Percentiles rank a stretch among this genome's conserved stretches.
These are phyloP conservation scores for Phialophora chinensis DNA, from an alignment of 2,329 filamentous ascomycete genomes.

Conservation along the genomic window DNA sequence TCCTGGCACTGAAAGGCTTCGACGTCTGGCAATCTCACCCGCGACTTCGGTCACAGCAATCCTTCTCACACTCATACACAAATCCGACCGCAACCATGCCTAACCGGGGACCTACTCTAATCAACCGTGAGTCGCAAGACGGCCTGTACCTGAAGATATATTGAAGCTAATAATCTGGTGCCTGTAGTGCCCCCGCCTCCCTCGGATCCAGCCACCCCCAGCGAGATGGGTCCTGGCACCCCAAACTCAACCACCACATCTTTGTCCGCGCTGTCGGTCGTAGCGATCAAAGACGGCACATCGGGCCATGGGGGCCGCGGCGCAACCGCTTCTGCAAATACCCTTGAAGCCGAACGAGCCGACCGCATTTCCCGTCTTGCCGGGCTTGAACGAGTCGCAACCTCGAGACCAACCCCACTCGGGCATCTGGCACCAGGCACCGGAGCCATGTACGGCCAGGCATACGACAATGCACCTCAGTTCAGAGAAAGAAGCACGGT, in stretches of 20 bases:
- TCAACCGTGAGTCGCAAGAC: conserved; percentile 31
- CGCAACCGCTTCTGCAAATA: conserved; percentile 68
- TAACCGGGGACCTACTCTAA: conserved; percentile 35
- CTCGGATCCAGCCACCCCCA: conserved; percentile 83
- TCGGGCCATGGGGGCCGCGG: conserved; percentile 71
- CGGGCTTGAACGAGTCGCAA: conserved; percentile 85
- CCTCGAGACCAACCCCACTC: conserved; percentile 63
- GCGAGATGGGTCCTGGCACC: conserved; percentile 86
- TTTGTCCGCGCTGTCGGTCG: conserved; percentile 87
- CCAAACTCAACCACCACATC: conserved; percentile 92
- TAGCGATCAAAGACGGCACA: conserved; percentile 95
- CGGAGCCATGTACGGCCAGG: conserved; percentile 38
- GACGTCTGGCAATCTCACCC: neutral
- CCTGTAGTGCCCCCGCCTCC: conserved; percentile 84
- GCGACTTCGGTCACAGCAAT: neutral
- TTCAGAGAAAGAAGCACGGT: conserved; percentile 86
- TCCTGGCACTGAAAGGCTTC: neutral
- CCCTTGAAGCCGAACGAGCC: conserved; percentile 87
- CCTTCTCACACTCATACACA: neutral
- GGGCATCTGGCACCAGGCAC: conserved; percentile 47
- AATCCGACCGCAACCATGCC: conserved; percentile 29
- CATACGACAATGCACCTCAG: conserved; percentile 76
- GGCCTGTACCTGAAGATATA: neutral
- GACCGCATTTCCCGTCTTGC: conserved; percentile 94
- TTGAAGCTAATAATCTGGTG: conserved; percentile 65